Evolutionary conservation across 1,284 basidiomycete species (phyloP), one percentile per base, ranked within the genome.

Genomic region (Boletellus dicymbophilus): DNA sequence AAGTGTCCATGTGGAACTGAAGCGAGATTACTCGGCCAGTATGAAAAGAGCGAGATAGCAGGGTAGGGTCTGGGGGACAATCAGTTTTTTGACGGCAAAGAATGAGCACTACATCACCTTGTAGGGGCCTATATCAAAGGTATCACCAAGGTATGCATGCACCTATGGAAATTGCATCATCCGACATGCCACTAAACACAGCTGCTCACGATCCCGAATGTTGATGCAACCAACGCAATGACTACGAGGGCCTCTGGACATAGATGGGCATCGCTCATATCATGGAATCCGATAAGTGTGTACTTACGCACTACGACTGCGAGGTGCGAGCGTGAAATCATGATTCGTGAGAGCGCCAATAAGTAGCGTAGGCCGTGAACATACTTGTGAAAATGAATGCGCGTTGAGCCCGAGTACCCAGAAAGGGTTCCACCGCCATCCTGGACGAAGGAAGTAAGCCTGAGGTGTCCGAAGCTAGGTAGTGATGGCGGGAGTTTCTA

Each of bases 11-110:
- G 23, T 3, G 16, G 22, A 13, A n/a, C 33, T 18, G 22, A 25
- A 23, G 48, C 6, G 18, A 25, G 65, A 78, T 47, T 65, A 88
- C 89, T 89, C 88, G 49, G 85, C 88, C n/a, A 92, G 73, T 31
- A 83, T 81, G 67, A 90, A 92, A 13, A 92, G 74, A 3, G 87
- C 87, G 10, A 92, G 79, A 66, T 90, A 92, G 66, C 90, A 91
- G 55, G 90, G 84, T 54, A 92, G 67, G n/a, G 90, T 92, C 86
- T 91, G 26, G 26, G 16, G 45, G 34, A 37, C 36, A 20, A 49
- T 56, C 46, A 52, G 46, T 39, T 49, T 23, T 49, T 55, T 48
- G 51, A 33, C 33, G 42, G 23, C 9, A 46, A 28, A 20, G 36
- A 15, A 27, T 16, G 18, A 26, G 33, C 25, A 50, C 18, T 41